phyloP scores from a whole-genome alignment of 768 basidiomycete genomes.

The Termitomyces sp. region DNA sequence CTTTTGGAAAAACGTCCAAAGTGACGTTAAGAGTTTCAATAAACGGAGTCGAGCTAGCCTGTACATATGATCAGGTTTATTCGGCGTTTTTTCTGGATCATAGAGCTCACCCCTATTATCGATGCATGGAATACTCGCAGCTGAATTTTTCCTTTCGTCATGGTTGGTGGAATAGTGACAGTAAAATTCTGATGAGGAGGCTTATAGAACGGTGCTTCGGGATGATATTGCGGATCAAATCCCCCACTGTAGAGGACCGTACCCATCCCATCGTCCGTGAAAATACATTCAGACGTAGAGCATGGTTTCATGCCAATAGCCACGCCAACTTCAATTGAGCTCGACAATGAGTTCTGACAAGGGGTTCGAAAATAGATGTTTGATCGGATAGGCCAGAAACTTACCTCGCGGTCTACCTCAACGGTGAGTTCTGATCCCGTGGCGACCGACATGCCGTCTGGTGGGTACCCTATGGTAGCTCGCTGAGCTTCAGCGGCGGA shows the following conservation, averaged over 20 bases:
- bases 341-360: conserved; percentile 28
- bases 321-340: conserved; percentile 39
- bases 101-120: conserved; percentile 33
- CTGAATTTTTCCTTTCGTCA: conserved; percentile 24
- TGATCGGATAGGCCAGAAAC: conserved; percentile 10
- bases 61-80: neutral
- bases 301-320: conserved; percentile 39
- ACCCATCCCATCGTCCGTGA: conserved; percentile 28
- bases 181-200: conserved; percentile 42
- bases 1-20: conserved; percentile 18
- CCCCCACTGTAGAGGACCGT: conserved; percentile 41
- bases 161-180: conserved; percentile 29
- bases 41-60: conserved; percentile 28
- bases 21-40: conserved; percentile 28
- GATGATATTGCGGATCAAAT: conserved; percentile 30
- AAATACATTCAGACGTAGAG: conserved; percentile 14
- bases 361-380: neutral
- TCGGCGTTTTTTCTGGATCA: neutral
- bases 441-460: conserved; percentile 24
- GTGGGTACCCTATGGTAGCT: conserved; percentile 35
- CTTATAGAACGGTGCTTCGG: conserved; percentile 6
- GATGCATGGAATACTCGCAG: conserved; percentile 31
- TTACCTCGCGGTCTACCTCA: conserved; percentile 43
- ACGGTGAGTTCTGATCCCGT: conserved; percentile 36
- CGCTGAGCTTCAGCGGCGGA: conserved; percentile 34